Evolutionary conservation across 495 filamentous ascomycete species (phyloP).

Genomic region (Cercophora newfieldiana): DNA sequence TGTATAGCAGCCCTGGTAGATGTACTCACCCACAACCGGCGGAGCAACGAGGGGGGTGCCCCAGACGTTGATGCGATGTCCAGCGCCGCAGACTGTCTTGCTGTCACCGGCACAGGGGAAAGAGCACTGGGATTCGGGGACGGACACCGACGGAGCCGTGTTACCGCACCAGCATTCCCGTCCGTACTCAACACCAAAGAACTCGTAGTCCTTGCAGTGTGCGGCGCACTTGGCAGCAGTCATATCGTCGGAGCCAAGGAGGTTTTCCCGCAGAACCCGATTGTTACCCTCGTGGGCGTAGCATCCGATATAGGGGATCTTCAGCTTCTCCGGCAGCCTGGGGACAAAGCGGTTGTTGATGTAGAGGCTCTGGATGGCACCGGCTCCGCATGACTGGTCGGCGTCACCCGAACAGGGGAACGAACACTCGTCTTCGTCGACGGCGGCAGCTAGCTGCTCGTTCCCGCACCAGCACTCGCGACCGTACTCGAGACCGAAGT

Average conservation of each 20-base stretch:
- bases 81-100: conserved; percentile 26
- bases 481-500: conserved; percentile 20
- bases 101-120: conserved; percentile 40
- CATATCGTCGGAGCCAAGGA: conserved; percentile 39
- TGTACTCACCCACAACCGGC: too few species aligned
- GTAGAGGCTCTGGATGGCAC: conserved; percentile 39
- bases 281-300: conserved; percentile 34
- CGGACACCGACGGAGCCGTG: conserved; percentile 26
- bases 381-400: conserved; percentile 34
- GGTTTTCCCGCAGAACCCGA: conserved; percentile 55
- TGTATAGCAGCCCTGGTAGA: too few species aligned
- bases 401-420: conserved; percentile 37
- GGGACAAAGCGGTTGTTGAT: conserved; percentile 3
- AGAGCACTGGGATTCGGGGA: conserved; percentile 26
- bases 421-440: conserved; percentile 18
- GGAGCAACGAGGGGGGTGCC: too few species aligned
- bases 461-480: conserved; percentile 23
- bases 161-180: conserved; percentile 48
- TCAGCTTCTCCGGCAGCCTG: conserved; percentile 29
- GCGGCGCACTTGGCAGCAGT: conserved; percentile 38
- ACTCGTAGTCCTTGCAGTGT: conserved; percentile 29
- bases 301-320: conserved; percentile 40
- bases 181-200: conserved; percentile 36
- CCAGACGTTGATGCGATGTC: background rate
- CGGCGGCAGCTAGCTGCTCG: background rate